Evolutionary conservation across 176 grass and related monocot genomes (phyloP), one percentile per base, ranked within the genome.

Genomic region (Carex parvula): DNA sequence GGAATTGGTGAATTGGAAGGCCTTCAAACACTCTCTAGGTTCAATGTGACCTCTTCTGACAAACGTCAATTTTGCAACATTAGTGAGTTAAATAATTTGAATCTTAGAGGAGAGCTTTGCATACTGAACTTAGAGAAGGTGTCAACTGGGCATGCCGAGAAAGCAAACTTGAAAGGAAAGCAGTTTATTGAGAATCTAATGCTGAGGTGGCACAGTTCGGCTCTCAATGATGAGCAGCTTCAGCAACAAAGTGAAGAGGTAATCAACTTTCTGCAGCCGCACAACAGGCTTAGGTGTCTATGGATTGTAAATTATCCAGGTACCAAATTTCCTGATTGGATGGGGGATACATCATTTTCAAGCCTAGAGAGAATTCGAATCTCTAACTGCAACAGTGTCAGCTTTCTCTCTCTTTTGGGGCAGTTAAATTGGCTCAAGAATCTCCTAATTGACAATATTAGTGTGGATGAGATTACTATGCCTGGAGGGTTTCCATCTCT

Each of bases 21-120:
- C 35, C 85, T 91, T 52, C 87, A 86, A 60, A 89, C 89, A 50
- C 79, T 94, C 56, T 88, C 85, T 17, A 70, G 66, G 6, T 46
- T 39, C n/a, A 41, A 85, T 24, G 86, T 66, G 85, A 84, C 32
- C 88, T 87, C 37, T 39, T 39, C 81, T 50, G 46, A 10, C 46
- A 50, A 50, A 50, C 10, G 84, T 60, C 26, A 58, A 12, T 42
- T 20, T 13, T 91, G 89, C 68, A 86, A 88, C 65, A 53, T 91
- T 24, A 44, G 20, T 18, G 87, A 91, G 53, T 37, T 94, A 14
- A 84, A 72, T 18, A 60, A 88, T 32, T 89, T 94, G 79, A 84
- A 89, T 29, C 76, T 91, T 35, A 81, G 83, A 33, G 92, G 92
- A 89, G 92, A 94, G 54, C 85, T 94, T 82, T 91, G 89, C 64